Base-by-base conservation (phyloP, 208 protist species). In the Dictyostelium gargantuum region DNA sequence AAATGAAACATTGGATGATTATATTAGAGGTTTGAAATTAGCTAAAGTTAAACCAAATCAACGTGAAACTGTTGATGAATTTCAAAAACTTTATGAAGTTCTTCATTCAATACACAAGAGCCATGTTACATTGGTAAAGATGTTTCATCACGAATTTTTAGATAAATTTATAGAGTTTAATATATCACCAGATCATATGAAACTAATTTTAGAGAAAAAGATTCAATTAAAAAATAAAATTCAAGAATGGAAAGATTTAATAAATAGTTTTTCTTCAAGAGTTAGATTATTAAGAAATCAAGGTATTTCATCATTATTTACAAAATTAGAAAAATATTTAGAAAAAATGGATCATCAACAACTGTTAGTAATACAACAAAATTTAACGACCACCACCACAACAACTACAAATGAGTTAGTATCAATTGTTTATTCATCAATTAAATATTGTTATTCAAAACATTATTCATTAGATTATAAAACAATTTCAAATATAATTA, bases 21-120 rank as follows among this genome's bases (percentile, higher is more conserved):
- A 68, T 38, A 35, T 86, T 6, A 44, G 73, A 19, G 81, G 81
- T 77, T 73, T 86, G 6, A 86, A 76, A 29, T 58, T 86, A 2
- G 29, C 63, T 23, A 32, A 46, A n/a, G 44, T 75, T 35, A 68
- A 73, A 26, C 8, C 19, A 23, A 4, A 9, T 40, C 76, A 82
- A 68, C 29, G 19, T 44, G 63, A 26, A 15, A 29, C 8, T 15
- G 46, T 79, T 19, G 8, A 23, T 15, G 19, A 50, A 17, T 89
- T 89, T 63, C 26, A 79, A 29, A n/a, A 0, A 23, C 6, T 89
- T 0, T 74, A 61, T 21, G 76, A 80, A 8, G 0, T 50, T 6
- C 32, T 89, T 0, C 26, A 63, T 21, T 5, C 19, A n/a, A 89
- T 89, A n/a, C 70, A 89, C 11, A n/a, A 54, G 0, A 73, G 61